phyloP scores from a whole-genome alignment of 108 stramenopile species.

The Cyclotella choctawhatcheeana region DNA sequence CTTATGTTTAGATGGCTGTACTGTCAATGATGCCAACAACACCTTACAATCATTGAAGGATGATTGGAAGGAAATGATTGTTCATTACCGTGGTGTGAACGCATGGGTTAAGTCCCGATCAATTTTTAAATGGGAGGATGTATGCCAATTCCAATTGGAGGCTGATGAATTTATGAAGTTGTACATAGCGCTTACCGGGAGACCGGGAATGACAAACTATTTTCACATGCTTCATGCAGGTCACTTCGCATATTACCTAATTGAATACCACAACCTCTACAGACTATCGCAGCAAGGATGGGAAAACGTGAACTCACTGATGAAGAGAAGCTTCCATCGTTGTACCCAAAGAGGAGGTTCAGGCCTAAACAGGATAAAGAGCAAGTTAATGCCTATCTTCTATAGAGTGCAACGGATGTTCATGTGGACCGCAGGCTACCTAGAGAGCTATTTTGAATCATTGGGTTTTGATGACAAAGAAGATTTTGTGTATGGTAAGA shows the following conservation, averaged over 20 bases:
- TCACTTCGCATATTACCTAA: conserved; percentile 10
- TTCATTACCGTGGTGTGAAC: background rate
- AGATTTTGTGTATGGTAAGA: conserved; percentile 1
- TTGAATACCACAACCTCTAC: conserved; percentile 6
- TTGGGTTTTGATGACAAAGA: too few relatives aligned
- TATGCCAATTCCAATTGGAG: background rate
- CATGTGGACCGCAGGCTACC: background rate
- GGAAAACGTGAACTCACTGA: conserved; percentile 7
- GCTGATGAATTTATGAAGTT: background rate
- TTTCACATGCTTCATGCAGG: conserved; percentile 18
- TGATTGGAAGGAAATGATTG: background rate
- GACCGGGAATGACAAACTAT: conserved; percentile 18
- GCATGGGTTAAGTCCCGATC: background rate
- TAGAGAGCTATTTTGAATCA: too few relatives aligned
- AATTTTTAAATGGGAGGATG: conserved; percentile 2
- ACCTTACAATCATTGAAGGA: too few relatives aligned
- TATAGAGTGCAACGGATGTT: background rate
- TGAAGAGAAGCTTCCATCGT: background rate
- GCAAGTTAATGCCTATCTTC: conserved; percentile 5
- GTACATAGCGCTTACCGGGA: conserved; percentile 8
- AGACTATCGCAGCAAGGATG: conserved; percentile 23
- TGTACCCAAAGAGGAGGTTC: conserved; percentile 6
- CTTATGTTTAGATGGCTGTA: background rate
- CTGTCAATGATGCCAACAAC: background rate
- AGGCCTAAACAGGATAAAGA: too few relatives aligned